These are phyloP conservation scores for Camptophora hylomeconis DNA, from an alignment of 2,329 filamentous ascomycete species.

Conservation along the genomic window DNA sequence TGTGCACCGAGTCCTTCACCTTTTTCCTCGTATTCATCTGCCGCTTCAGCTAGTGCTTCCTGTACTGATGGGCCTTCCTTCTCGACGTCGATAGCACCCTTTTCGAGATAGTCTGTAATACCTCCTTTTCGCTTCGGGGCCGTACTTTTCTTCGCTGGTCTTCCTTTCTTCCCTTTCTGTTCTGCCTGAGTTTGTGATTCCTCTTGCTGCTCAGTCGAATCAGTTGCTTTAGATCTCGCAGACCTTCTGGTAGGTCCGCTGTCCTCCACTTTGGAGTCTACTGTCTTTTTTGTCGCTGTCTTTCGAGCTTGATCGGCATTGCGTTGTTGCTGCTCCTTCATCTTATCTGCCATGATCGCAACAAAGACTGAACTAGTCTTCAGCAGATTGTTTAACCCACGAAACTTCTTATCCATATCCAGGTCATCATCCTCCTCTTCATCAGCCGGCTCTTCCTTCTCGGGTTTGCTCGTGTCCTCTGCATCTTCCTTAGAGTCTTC, in stretches of 20 bases:
- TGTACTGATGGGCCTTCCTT: conserved; percentile 40
- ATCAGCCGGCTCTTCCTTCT: conserved; percentile 12
- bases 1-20: conserved; percentile 50
- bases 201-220: conserved; percentile 13
- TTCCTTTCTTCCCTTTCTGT: conserved; percentile 15
- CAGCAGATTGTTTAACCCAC: conserved; percentile 31
- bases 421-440: conserved; percentile 22
- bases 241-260: conserved; percentile 14
- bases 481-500: conserved; percentile 2
- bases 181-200: conserved; percentile 8
- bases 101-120: conserved; percentile 49
- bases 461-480: conserved; percentile 5
- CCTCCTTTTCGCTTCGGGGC: conserved; percentile 23
- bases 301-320: conserved; percentile 31
- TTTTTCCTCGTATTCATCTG: conserved; percentile 43
- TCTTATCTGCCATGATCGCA: conserved; percentile 36
- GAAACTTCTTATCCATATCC: conserved; percentile 31
- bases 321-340: conserved; percentile 30
- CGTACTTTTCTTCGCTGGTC: conserved; percentile 20
- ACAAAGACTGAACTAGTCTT: conserved; percentile 36
- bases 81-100: conserved; percentile 42
- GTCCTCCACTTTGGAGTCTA: conserved; percentile 17
- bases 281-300: conserved; percentile 21
- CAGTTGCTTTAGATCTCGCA: conserved; percentile 6
- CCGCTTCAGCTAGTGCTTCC: conserved; percentile 46